Evolutionary conservation across 495 filamentous ascomycete genomes (phyloP), one percentile per base, ranked within the genome.

Genomic region (Lasiosphaeriaceae sp.): DNA sequence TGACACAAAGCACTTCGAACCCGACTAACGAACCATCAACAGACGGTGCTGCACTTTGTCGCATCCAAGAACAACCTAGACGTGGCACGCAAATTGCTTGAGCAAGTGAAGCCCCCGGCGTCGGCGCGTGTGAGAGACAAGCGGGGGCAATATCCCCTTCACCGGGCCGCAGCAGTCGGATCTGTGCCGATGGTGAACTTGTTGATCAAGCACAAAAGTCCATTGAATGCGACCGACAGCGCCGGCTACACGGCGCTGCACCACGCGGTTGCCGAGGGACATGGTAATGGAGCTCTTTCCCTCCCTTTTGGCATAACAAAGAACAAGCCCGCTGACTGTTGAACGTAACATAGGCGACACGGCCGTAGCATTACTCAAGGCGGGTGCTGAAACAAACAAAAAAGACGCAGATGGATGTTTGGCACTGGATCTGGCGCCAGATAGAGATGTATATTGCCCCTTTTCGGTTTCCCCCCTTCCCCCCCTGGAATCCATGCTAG

Each of bases 231-330:
- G 16, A 87, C 86, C n/a, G 94, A 99, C 74, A 74, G 76, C 11
- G 83, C 89, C 53, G 92, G 93, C 1, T 78, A 88, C 55, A 97
- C 95, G 34, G 85, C 92, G 14, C 73, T 99, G 66, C 94, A 99
- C 71, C 95, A 99, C 74, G 94, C 89, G 2, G 81, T 97, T 57
- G 88, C 90, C 0, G 94, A 98, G 70, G 94, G 94, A 0, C 92
- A 96, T 69, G 94, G 79, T 81, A 58, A 43, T 8, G 9, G 9
- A 37, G 14, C 34, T 14, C 34, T 19, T 26, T 2, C 51, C 55
- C 9, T 17, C 39, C 44, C 9, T n/a, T 24, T 45, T 44, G 1
- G 14, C 23, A 8, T 52, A 12, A 17, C 39, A 12, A 43, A 14
- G 1, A 43, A 14, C 9, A 16, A 17, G n/a, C 8, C 39, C 4